Evolutionary conservation across 192 early-diverging fungal species (phyloP), one percentile per base, ranked within the genome.

Genomic region (Coemansia pectinata): DNA sequence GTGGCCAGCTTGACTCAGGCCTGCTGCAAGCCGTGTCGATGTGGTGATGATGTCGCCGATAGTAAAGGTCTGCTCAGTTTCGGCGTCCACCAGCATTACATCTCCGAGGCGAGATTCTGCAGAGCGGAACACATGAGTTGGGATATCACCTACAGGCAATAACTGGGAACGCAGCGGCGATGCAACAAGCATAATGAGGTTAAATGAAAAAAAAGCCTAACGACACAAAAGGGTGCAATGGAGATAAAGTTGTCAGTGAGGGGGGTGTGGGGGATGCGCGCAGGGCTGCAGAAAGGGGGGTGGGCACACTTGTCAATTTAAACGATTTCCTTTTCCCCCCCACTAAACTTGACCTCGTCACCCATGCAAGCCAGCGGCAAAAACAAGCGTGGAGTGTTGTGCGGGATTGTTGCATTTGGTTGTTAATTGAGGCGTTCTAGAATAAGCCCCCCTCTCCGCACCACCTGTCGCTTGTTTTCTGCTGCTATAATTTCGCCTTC

Each of bases 91-190:
- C 10, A 83, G 58, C 27, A 78, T 72, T 15, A 78, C 70, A 19
- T 83, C 72, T 55, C 69, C 63, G 27, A 41, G 58, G 58, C 71
- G 61, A 3, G 66, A 66, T 40, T 78, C 72, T 6, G 81, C 81
- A 7, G 69, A 73, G 41, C 76, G 63, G 50, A 83, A 78, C 47
- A 83, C 65, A 62, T 74, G 70, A 38, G 81, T 72, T 5, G 81
- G 81, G 44, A 83, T 78, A 60, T 83, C 81, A 50, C 81, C 81
- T 15, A 78, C 58, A 2, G 76, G 76, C 57, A 74, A 34, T 15
- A 72, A 58, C 25, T 64, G 62, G 25, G 70, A 70, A 60, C 53
- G 76, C 63, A 83, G 36, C 15, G 81, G 81, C 42, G 81, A 83
- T 44, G 66, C 73, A 42, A 83, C 73, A 50, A 77, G 50, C 81